These are phyloP conservation scores for Penicillium sp. DNA, from an alignment of 2,329 filamentous ascomycete genomes.

Conservation along the genomic window DNA sequence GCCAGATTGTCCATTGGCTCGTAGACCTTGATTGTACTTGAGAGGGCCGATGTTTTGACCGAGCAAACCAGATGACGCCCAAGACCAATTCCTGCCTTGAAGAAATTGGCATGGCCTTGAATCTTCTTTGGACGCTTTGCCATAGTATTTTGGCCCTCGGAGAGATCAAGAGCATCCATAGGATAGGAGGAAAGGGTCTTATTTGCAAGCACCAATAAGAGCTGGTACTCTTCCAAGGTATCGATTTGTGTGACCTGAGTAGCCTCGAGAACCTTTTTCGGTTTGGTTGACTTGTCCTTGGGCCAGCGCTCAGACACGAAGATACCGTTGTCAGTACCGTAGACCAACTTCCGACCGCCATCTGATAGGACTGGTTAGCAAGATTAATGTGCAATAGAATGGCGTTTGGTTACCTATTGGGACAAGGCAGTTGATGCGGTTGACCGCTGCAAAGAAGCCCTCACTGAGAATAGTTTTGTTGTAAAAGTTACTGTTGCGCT, in stretches of 20 bases:
- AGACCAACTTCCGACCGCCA: constrained; percentile 90
- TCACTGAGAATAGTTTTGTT: constrained; percentile 72
- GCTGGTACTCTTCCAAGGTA: constrained; percentile 90
- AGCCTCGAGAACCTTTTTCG: constrained; percentile 81
- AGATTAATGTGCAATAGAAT: not conserved
- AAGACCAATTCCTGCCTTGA: constrained; percentile 94
- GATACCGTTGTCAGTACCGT: constrained; percentile 91
- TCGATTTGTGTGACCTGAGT: constrained; percentile 92
- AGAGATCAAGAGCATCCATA: constrained; percentile 79
- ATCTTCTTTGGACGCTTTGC: constrained; percentile 93
- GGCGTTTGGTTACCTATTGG: constrained; percentile 70
- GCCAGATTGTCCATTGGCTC: constrained; percentile 94
- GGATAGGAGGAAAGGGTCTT: constrained; percentile 91
- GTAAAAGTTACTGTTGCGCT: constrained; percentile 69
- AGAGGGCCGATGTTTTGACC: constrained; percentile 90
- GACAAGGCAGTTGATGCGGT: constrained; percentile 91
- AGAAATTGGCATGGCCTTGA: constrained; percentile 95
- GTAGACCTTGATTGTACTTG: constrained; percentile 98
- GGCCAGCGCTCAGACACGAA: constrained; percentile 89
- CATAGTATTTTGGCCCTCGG: constrained; percentile 71
- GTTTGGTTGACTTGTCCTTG: constrained; percentile 72
- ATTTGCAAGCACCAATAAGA: constrained; percentile 87
- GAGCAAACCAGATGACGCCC: constrained; percentile 94
- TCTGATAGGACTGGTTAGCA: constrained; percentile 55
- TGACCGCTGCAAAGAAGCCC: constrained; percentile 85